Evolutionary conservation across 2,329 filamentous ascomycete genomes (phyloP).

Genomic region (Fulvia fulva): DNA sequence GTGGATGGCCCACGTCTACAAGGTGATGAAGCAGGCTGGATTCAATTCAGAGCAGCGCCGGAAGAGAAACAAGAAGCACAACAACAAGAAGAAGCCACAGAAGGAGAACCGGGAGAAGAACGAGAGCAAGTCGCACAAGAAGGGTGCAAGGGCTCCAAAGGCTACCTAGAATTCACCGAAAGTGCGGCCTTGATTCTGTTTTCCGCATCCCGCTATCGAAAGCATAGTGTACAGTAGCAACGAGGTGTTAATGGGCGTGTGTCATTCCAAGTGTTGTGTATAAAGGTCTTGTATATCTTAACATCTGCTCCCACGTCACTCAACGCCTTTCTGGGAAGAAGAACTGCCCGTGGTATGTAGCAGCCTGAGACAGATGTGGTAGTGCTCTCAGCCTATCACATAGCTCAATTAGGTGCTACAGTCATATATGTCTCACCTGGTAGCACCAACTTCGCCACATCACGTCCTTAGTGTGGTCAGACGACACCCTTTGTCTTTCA

Average conservation of each 20-base stretch:
- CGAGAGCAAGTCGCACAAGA: not conserved
- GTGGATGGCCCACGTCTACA: constrained; percentile 11
- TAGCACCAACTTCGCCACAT: too few species aligned
- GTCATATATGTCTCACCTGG: too few species aligned
- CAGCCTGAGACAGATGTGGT: too few species aligned
- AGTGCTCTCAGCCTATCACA: too few species aligned
- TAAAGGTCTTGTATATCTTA: not conserved
- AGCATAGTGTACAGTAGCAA: not conserved
- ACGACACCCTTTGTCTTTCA: too few species aligned
- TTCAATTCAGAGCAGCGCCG: not conserved
- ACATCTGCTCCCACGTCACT: too few species aligned
- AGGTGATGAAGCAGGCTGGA: not conserved
- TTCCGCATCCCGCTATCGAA: not conserved
- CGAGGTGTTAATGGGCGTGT: not conserved
- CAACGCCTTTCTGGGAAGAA: too few species aligned
- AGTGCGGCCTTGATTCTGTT: not conserved
- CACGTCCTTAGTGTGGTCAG: too few species aligned
- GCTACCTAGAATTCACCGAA: too few species aligned
- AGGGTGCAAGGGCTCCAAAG: not conserved
- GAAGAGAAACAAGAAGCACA: constrained; percentile 1
- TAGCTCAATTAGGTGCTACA: too few species aligned
- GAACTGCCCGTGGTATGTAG: too few species aligned
- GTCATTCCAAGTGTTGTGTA: too few species aligned
- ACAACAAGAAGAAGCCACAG: not conserved
- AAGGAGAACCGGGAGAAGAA: constrained; percentile 5